Conservation (phyloP, 257 asterid species). For the Fraxinus excelsior region DNA sequence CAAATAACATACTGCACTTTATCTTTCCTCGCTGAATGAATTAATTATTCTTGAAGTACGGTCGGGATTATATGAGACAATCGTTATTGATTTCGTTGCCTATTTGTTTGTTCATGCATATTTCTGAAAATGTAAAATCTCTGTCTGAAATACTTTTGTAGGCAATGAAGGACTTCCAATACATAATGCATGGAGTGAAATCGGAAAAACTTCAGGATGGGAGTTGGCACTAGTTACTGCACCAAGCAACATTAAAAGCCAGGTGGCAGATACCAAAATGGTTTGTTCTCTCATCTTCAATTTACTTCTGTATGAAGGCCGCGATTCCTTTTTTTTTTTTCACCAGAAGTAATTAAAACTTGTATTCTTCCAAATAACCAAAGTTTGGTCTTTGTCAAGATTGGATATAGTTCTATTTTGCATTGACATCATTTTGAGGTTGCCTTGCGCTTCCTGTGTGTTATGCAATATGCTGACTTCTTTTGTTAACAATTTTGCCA, state of each 20-base stretch:
- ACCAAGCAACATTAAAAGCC: constrained; percentile 62
- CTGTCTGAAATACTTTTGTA: constrained; percentile 22
- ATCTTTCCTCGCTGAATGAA: no score
- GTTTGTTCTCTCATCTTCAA: constrained; percentile 28
- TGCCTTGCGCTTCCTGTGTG: background rate
- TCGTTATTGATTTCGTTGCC: no score
- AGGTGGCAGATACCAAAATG: constrained; percentile 47
- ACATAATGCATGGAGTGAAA: constrained; percentile 31
- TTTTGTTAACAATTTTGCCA: background rate
- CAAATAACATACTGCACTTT: no score
- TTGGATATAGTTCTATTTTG: background rate
- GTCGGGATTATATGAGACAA: no score
- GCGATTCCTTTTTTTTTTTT: background rate
- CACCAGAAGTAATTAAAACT: background rate
- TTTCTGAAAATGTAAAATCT: background rate
- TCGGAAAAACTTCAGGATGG: constrained; percentile 68
- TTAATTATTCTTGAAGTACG: no score
- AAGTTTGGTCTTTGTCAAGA: background rate
- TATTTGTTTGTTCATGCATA: background rate
- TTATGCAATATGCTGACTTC: background rate
- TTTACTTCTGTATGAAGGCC: background rate
- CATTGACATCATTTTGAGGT: background rate
- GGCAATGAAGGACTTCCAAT: constrained; percentile 41
- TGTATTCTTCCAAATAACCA: background rate
- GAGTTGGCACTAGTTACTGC: constrained; percentile 78